Conservation (phyloP, 202 grass and related monocot species). For the Carex sylvatica region DNA sequence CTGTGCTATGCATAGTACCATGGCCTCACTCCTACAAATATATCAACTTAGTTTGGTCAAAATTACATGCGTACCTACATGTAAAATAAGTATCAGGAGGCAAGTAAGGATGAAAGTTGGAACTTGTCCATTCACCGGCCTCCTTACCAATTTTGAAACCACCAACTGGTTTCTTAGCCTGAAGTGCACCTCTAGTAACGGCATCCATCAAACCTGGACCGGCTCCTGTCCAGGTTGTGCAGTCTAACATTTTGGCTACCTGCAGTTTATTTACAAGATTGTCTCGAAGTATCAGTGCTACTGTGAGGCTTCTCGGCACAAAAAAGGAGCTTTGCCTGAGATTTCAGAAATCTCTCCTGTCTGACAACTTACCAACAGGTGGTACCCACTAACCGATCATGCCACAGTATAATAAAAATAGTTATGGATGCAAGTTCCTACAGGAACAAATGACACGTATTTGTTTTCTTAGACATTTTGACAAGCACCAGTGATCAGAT, state of each 20-base stretch:
- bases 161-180: constrained; percentile 50
- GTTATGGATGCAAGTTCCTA: neutral
- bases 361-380: neutral
- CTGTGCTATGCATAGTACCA: too few relatives aligned
- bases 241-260: constrained; percentile 62
- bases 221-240: constrained; percentile 88
- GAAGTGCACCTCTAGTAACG: constrained; percentile 53
- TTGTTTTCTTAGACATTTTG: neutral
- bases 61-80: constrained; percentile 50
- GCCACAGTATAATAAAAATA: neutral
- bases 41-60: neutral
- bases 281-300: neutral
- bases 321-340: neutral
- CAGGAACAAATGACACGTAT: neutral
- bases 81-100: constrained; percentile 66
- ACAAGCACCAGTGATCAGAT: neutral
- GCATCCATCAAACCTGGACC: constrained; percentile 92
- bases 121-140: constrained; percentile 75
- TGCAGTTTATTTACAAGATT: constrained; percentile 26
- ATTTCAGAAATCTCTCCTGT: neutral
- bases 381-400: neutral
- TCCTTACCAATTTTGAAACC: constrained; percentile 86
- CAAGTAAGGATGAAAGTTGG: constrained; percentile 70
- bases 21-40: too few relatives aligned
- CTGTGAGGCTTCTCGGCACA: neutral